phyloP scores from a whole-genome alignment of 2,329 filamentous ascomycete species.

The Penicillium sp. region DNA sequence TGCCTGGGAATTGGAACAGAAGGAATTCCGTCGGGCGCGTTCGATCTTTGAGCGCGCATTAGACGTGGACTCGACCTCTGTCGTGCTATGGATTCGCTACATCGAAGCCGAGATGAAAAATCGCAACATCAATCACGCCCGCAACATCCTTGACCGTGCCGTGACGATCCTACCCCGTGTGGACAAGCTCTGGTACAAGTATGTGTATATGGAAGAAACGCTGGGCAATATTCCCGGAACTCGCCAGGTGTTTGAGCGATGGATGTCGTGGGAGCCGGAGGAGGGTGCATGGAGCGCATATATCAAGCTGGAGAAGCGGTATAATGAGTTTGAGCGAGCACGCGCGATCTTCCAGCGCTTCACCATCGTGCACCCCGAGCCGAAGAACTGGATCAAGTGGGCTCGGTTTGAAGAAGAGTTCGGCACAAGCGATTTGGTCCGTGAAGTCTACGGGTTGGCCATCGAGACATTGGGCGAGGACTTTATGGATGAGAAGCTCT shows the following conservation, averaged over 20 bases:
- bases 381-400: constrained; percentile 99
- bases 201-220: constrained; percentile 98
- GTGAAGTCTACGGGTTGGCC: constrained; percentile 86
- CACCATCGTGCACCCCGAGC: constrained; percentile 89
- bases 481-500: constrained; percentile 93
- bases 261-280: constrained; percentile 98
- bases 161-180: constrained; percentile 87
- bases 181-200: constrained; percentile 99
- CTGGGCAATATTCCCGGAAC: constrained; percentile 91
- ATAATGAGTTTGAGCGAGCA: constrained; percentile 88
- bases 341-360: constrained; percentile 87
- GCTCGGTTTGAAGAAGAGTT: constrained; percentile 95
- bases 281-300: constrained; percentile 95
- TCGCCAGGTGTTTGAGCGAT: constrained; percentile 91
- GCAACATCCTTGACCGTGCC: constrained; percentile 92
- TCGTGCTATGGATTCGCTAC: constrained; percentile 88
- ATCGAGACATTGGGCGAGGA: constrained; percentile 90
- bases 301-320: constrained; percentile 95
- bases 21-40: constrained; percentile 88
- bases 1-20: constrained; percentile 96
- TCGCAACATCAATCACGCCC: constrained; percentile 93
- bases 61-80: constrained; percentile 85
- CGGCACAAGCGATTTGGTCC: constrained; percentile 85
- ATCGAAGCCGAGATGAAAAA: constrained; percentile 96
- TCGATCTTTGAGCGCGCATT: constrained; percentile 94